A percentile compares a stretch with the other conserved stretches of the same genome.
phyloP scores from a whole-genome alignment of 176 grass and related monocot genomes.

The Phoenix roebelenii region DNA sequence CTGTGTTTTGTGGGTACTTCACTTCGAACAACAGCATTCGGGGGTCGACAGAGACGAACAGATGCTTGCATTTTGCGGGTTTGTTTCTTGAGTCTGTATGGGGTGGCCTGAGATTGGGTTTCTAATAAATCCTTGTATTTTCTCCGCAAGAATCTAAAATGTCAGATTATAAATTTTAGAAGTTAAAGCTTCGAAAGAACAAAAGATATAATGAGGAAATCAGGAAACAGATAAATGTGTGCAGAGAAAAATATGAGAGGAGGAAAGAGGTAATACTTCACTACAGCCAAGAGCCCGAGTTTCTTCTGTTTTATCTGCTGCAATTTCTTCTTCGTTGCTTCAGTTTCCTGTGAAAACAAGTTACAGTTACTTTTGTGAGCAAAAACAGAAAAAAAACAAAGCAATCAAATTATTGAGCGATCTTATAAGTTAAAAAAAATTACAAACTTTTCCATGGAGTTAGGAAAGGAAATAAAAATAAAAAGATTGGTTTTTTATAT shows the following conservation, averaged over 20 bases:
- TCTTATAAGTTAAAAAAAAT: too few relatives aligned
- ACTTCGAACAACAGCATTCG: background rate
- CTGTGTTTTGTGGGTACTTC: background rate
- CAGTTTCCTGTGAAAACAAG: slow-evolving; percentile 41
- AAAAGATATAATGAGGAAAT: background rate
- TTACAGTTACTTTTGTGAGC: background rate
- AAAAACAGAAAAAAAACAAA: background rate
- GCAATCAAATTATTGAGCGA: background rate
- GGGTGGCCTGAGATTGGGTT: slow-evolving; percentile 9
- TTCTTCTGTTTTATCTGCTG: slow-evolving; percentile 30
- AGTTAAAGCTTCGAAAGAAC: background rate
- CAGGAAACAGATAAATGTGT: background rate
- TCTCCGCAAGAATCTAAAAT: slow-evolving; percentile 49
- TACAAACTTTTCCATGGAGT: too few relatives aligned
- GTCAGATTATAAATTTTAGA: background rate
- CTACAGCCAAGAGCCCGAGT: slow-evolving; percentile 33
- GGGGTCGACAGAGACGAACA: background rate
- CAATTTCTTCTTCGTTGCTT: slow-evolving; percentile 47
- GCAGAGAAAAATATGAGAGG: background rate
- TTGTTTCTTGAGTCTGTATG: slow-evolving; percentile 33
- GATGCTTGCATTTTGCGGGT: background rate
- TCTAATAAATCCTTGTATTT: slow-evolving; percentile 33
- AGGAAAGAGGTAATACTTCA: slow-evolving; percentile 42
- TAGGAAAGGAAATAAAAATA: too few relatives aligned
- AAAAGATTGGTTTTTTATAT: too few relatives aligned